phyloP scores from a whole-genome alignment of 179 eudicot species.

The Gypsophila paniculata region DNA sequence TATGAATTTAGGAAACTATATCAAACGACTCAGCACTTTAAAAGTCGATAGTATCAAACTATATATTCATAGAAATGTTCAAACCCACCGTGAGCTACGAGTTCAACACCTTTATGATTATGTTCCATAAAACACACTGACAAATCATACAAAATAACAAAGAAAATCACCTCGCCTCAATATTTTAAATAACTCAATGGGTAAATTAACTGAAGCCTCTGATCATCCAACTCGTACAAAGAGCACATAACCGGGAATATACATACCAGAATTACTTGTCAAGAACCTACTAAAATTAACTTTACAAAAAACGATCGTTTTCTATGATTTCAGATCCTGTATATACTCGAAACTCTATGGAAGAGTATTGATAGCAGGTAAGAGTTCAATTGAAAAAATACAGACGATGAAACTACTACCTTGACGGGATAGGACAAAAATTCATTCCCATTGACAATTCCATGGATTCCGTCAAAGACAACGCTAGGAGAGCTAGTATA shows the following conservation, averaged over 20 bases:
- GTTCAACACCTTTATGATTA: background rate
- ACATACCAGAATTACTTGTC: no score
- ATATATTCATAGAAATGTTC: background rate
- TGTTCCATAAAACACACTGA: background rate
- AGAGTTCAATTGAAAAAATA: background rate
- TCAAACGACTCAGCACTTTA: conserved; percentile 2
- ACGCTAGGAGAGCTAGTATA: conserved; percentile 94
- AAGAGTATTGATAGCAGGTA: background rate
- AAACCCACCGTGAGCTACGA: background rate
- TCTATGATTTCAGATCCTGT: background rate
- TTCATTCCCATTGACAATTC: conserved; percentile 67
- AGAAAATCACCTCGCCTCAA: no score
- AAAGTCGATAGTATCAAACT: background rate
- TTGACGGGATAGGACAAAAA: conserved; percentile 77
- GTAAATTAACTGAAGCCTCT: no score
- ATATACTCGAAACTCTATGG: background rate
- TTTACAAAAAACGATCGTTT: no score
- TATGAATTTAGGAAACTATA: conserved; percentile 9
- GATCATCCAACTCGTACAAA: no score
- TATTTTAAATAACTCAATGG: no score
- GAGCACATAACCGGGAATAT: no score
- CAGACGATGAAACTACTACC: conserved; percentile 34
- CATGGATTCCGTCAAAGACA: conserved; percentile 87
- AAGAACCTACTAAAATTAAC: no score
- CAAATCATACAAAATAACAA: background rate